Base-by-base conservation (phyloP, 1,284 basidiomycete genomes). In the Boletus austroedulis region DNA sequence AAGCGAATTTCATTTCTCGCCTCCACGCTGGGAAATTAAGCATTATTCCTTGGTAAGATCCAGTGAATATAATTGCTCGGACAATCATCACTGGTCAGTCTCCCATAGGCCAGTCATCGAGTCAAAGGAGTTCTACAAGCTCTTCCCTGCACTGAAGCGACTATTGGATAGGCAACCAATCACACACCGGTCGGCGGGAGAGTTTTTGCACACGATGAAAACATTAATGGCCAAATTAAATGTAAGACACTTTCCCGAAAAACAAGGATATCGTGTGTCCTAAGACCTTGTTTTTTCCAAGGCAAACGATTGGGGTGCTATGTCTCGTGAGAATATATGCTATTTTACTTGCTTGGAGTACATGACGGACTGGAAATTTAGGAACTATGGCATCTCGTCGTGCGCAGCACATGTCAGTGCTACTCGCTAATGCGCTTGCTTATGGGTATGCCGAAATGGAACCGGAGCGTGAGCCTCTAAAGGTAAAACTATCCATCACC, bases 171-270 rank as follows among this genome's bases (percentile, higher is more conserved):
- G 75, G 29, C 83, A 85, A 59, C 61, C 60, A 4, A 53, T 80
- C 1, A 83, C 82, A 0, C 83, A 86, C 62, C 66, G 64, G 0
- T 74, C 77, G 0, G 85, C 80, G 0, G 81, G 80, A 4, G 76
- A 80, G 44, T 86, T 86, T 62, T 69, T 86, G 17, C 78, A 82
- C 32, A 5, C 79, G 1, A 68, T 86, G 65, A 86, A 86, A 67
- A 83, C 82, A 0, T 64, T 87, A 40, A 87, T 86, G 84, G 84
- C 84, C 5, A 87, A 86, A 57, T 64, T 86, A 49, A 86, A 86
- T 78, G 85, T 81, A 53, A 48, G 56, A 32, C 19, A 19, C 24
- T 49, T 44, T 14, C 24, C 48, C 2, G 0, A 19, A 36, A 21
- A 10, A 28, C 8, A 2, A 5, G 1, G 10, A 36, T 12, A 29